Base-by-base conservation (phyloP, 2,329 filamentous ascomycete species). In the Colletotrichum ledebouriae region DNA sequence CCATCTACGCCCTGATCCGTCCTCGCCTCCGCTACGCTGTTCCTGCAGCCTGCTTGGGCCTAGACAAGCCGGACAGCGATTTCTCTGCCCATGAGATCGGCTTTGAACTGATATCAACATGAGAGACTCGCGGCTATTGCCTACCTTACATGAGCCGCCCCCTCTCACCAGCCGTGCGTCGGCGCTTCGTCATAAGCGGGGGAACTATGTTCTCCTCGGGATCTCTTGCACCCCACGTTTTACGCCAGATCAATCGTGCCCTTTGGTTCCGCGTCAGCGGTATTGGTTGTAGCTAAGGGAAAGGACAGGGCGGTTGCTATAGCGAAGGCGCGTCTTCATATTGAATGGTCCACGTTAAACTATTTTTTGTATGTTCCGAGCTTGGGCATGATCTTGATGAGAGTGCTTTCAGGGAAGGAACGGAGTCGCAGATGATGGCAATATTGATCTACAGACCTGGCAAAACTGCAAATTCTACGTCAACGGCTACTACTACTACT, bases 71-170 rank as follows among this genome's bases (percentile, higher is more conserved):
- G 37, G 13, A 57, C 29, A 42, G 53, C 34, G 44, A 10, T 12
- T 29, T 12, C 34, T 41, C 44, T 49, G 42, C 33, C 49, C 39
- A 49, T 59, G 33, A 15, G 57, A 59, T 59, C 22, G 15, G 17
- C 11, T 6, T n/a, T 25, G 25, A 5, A 25, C 17, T 17, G 57
- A 50, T 39, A 59, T 33, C 44, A 44, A 59, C 49, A 49, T 29
- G 44, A 17, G 12, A 50, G 44, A 59, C 50, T 50, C 12, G 15
- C 15, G 33, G 3, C 46, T 44, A 10, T 20, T 13, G 44, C 50
- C 50, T 41, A 20, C 15, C 20, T 49, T 37, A 39, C 42, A 50
- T 39, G 29, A 37, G n/a, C n/a, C 41, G n/a, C 9, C 22, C 22
- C 9, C 25, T 47, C 15, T 42, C 25, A n/a, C 33, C 49, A 39